Base-by-base conservation (phyloP, 352 stramenopile genomes). In the Phytophthora boehmeriae region DNA sequence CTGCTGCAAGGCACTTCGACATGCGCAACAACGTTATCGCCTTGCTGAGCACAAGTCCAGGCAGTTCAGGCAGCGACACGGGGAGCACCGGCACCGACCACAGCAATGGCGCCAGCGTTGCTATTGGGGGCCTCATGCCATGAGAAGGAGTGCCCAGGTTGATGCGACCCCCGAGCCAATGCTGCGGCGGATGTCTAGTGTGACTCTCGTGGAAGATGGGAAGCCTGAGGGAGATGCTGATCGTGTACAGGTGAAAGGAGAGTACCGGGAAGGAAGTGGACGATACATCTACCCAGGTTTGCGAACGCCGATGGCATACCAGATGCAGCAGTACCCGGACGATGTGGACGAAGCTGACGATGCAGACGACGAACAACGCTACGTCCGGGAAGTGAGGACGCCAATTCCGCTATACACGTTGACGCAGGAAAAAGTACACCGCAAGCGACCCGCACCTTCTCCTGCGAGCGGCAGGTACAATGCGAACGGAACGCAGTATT, bases 181-280 rank as follows among this genome's bases (percentile, higher is more conserved):
- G 62, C 28, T 83, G 27, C 67, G 60, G 38, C 54, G 59, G 27
- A 80, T 86, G 74, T 86, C 76, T 56, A 83, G 66, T 54, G 74
- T 82, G 13, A 75, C 65, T 43, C 72, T 86, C 28, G 43, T 78
- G n/a, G 74, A 79, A 43, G 38, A 34, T 6, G 48, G 47, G 14
- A 47, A 54, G 41, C 6, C 25, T 30, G 45, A 16, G 14, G 42
- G 39, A 39, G 10, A 8, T 2, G 30, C 16, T 39, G 4, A 64
- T 4, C 23, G 50, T 13, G 50, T 45, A 20, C 56, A 55, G 35
- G 56, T 65, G 28, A 53, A 75, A 27, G 39, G 54, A 50, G 60
- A 71, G 36, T 30, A 50, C 11, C 49, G 34, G 48, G 53, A 65
- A 46, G 41, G 27, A 8, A 27, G 19, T 0, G 36, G 41, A 20